Conservation (phyloP, 139 green algal species). For the Dunaliella primolecta region DNA sequence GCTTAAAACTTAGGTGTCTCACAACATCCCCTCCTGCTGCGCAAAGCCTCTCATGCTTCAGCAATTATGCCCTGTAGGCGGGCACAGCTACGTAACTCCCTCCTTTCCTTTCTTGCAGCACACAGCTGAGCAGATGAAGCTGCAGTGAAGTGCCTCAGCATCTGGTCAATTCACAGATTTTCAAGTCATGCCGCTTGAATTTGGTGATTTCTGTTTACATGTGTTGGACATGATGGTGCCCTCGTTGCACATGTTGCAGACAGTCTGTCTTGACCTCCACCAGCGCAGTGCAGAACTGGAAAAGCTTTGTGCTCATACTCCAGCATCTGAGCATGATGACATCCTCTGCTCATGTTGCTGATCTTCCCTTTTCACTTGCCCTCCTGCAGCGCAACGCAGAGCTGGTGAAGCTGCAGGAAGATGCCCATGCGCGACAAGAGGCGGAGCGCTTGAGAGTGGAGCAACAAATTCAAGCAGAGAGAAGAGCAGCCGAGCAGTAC, state of each 20-base stretch:
- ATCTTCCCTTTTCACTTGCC: too few relatives aligned
- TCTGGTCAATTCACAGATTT: too few relatives aligned
- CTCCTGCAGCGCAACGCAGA: slow-evolving; percentile 68
- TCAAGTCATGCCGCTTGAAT: not conserved
- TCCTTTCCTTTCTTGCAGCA: not conserved
- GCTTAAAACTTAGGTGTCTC: too few relatives aligned
- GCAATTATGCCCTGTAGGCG: too few relatives aligned
- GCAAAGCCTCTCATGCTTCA: too few relatives aligned
- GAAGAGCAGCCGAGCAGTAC: slow-evolving; percentile 78
- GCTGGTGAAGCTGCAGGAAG: slow-evolving; percentile 82
- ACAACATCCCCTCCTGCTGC: too few relatives aligned
- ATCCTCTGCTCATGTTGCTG: too few relatives aligned
- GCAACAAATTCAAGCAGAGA: slow-evolving; percentile 86
- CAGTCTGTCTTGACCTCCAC: too few relatives aligned
- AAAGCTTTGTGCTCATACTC: too few relatives aligned
- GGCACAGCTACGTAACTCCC: not conserved
- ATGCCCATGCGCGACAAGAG: slow-evolving; percentile 71
- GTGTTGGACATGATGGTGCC: not conserved
- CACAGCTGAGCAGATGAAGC: not conserved
- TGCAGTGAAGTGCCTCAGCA: not conserved
- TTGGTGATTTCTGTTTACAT: not conserved
- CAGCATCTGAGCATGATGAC: too few relatives aligned
- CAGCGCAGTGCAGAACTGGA: slow-evolving; percentile 79
- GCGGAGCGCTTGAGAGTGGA: slow-evolving; percentile 64
- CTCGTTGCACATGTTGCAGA: not conserved